phyloP scores from a whole-genome alignment of 2,329 filamentous ascomycete species.

The Pseudovirgaria hyperparasitica region DNA sequence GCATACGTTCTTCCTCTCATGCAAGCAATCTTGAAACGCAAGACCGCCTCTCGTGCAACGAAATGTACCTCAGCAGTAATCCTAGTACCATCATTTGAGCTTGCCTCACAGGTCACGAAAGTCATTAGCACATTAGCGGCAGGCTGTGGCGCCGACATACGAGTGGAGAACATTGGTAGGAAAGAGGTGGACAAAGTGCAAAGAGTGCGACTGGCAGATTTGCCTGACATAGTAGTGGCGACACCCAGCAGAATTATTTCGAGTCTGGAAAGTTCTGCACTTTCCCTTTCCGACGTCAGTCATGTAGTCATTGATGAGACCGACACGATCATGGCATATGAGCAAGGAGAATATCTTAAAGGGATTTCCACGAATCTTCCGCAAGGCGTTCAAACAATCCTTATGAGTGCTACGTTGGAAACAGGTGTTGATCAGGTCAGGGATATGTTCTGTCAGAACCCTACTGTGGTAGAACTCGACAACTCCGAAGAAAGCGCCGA shows the following conservation, averaged over 20 bases:
- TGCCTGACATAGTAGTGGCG: constrained; percentile 79
- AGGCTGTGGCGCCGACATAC: constrained; percentile 76
- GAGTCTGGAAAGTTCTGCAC: constrained; percentile 59
- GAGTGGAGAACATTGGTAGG: constrained; percentile 74
- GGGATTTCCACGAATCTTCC: constrained; percentile 67
- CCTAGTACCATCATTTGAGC: constrained; percentile 85
- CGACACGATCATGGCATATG: constrained; percentile 85
- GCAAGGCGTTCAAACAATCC: constrained; percentile 65
- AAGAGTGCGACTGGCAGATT: constrained; percentile 70
- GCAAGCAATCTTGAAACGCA: constrained; percentile 68
- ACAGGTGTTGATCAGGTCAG: constrained; percentile 79
- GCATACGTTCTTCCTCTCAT: constrained; percentile 87
- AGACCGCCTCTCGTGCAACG: constrained; percentile 46
- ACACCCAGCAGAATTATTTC: constrained; percentile 76
- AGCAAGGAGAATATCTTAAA: constrained; percentile 81
- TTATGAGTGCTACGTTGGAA: constrained; percentile 89
- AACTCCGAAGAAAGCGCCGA: constrained; percentile 67
- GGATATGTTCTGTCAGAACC: constrained; percentile 70
- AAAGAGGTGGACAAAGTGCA: constrained; percentile 85
- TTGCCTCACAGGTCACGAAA: constrained; percentile 82
- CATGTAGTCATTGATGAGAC: constrained; percentile 88
- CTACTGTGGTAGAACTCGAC: constrained; percentile 68
- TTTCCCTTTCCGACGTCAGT: constrained; percentile 58
- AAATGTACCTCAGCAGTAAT: constrained; percentile 63
- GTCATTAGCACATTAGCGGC: constrained; percentile 62